A percentile compares a stretch with the other conserved stretches of the same genome.
Conservation (phyloP, 768 basidiomycete species). For the Cubamyces sp. region DNA sequence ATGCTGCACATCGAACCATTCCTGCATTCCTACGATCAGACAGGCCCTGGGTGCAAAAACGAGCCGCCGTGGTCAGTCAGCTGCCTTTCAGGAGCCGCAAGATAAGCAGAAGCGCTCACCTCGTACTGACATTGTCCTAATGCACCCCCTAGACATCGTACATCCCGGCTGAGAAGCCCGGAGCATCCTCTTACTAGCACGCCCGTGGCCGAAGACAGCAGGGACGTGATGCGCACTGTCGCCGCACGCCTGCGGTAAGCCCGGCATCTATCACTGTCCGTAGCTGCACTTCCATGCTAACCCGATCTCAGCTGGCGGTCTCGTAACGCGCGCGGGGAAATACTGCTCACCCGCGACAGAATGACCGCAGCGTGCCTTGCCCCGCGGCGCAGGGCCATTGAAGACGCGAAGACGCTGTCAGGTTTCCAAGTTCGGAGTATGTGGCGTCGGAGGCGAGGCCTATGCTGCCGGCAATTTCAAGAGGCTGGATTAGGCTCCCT, state of each 20-base stretch:
- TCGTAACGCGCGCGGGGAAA: not conserved
- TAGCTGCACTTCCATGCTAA: constrained; percentile 5
- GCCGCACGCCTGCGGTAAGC: constrained; percentile 5
- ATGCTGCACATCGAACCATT: too few species aligned
- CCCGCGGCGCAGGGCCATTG: not conserved
- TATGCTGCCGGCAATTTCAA: too few species aligned
- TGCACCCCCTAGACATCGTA: too few species aligned
- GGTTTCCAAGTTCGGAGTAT: not conserved
- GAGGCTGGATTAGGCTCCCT: too few species aligned
- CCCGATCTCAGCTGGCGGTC: not conserved
- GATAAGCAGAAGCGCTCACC: not conserved
- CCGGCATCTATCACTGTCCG: constrained; percentile 16
- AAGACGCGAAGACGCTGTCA: not conserved
- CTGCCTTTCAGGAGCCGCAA: not conserved
- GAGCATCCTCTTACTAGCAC: not conserved
- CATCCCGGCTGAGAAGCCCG: constrained; percentile 2
- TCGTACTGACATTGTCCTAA: not conserved
- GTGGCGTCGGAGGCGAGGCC: not conserved
- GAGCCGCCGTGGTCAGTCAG: not conserved
- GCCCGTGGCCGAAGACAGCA: not conserved
- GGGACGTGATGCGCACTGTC: constrained; percentile 8
- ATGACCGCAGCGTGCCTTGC: not conserved
- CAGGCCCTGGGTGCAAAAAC: too few species aligned
- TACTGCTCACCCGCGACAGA: constrained; percentile 1
- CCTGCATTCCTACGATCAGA: too few species aligned